Conservation (phyloP, 2,329 filamentous ascomycete genomes). For the Neurospora sp. region DNA sequence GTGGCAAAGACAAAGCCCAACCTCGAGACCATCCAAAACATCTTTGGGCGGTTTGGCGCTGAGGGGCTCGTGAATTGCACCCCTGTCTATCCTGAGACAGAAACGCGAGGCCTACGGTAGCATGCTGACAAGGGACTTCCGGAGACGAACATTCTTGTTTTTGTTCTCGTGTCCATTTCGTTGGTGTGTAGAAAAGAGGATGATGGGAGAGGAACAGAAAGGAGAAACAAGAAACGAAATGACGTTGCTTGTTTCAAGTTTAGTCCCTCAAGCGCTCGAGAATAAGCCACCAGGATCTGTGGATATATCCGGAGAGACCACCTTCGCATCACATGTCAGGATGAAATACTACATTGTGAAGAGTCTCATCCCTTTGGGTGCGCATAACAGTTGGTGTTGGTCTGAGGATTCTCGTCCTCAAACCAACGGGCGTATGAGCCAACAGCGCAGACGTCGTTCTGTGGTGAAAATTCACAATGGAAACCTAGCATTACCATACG, state of each 20-base stretch:
- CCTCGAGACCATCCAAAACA: neutral
- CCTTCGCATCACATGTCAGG: neutral
- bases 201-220: neutral
- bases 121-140: neutral
- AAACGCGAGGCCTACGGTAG: neutral
- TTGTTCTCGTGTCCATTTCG: neutral
- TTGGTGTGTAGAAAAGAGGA: neutral
- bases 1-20: neutral
- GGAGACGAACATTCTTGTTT: neutral
- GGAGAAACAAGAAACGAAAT: neutral
- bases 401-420: neutral
- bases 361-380: neutral
- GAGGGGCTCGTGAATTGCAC: neutral
- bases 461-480: neutral
- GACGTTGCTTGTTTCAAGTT: neutral
- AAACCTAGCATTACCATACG: neutral
- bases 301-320: neutral
- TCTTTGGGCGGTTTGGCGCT: neutral
- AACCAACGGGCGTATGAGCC: neutral
- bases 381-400: neutral
- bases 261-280: neutral
- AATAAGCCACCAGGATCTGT: neutral
- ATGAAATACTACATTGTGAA: neutral
- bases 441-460: neutral
- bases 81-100: neutral